These are phyloP conservation scores for Fusarium nurragi DNA, from an alignment of 2,329 filamentous ascomycete genomes.

Conservation along the genomic window DNA sequence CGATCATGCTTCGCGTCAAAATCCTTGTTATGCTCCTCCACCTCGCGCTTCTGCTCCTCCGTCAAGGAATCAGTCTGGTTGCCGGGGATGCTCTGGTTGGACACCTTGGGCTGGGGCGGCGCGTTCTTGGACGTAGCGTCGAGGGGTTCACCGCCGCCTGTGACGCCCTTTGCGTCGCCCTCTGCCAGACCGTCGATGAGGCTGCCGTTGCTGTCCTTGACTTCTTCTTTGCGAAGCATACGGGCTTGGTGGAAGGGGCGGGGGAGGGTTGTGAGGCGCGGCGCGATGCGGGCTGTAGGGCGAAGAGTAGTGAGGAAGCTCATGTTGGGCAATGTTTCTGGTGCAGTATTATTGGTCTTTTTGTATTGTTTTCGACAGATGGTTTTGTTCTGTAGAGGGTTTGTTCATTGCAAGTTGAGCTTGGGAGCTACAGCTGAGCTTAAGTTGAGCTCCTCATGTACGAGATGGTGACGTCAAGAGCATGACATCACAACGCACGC, in stretches of 20 bases:
- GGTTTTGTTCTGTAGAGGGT: not conserved
- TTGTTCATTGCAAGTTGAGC: not conserved
- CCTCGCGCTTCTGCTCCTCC: constrained; percentile 64
- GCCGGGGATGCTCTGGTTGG: constrained; percentile 57
- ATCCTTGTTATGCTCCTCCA: constrained; percentile 66
- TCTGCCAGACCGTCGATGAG: constrained; percentile 45
- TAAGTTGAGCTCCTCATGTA: constrained; percentile 8
- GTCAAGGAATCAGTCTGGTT: constrained; percentile 49
- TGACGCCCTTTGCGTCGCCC: constrained; percentile 48
- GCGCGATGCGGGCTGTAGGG: constrained; percentile 6
- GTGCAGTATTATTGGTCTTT: fast-evolving
- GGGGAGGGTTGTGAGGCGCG: constrained; percentile 18
- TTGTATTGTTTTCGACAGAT: no score
- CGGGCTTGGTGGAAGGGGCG: constrained; percentile 12
- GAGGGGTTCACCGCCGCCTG: constrained; percentile 53
- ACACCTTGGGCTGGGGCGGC: constrained; percentile 61
- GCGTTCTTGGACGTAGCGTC: constrained; percentile 47
- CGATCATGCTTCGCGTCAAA: constrained; percentile 65
- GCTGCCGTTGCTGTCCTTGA: constrained; percentile 8
- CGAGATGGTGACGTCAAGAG: constrained; percentile 34
- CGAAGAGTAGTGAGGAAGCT: constrained; percentile 20
- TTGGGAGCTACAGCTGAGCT: not conserved
- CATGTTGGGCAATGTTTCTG: not conserved
- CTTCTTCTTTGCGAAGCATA: constrained; percentile 14
- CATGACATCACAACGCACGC: constrained; percentile 35